Conservation (phyloP, 2,329 filamentous ascomycete species). For the Colletotrichum musae region DNA sequence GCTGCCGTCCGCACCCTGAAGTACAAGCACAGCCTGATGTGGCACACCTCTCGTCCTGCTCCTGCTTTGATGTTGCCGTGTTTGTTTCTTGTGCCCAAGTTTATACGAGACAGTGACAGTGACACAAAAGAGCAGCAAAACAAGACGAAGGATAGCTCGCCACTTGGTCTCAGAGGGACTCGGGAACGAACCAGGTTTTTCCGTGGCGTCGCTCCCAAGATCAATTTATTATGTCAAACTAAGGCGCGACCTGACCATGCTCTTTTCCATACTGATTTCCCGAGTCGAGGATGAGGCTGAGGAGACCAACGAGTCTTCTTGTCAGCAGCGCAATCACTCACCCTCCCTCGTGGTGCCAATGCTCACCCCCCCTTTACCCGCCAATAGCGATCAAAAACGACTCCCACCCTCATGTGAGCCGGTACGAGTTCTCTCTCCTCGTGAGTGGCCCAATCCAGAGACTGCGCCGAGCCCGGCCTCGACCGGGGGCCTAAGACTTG, state of each 20-base stretch:
- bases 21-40: slow-evolving; percentile 20
- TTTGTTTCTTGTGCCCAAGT: neutral
- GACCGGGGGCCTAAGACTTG: slow-evolving; percentile 24
- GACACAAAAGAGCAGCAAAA: neutral
- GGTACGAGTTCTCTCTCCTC: slow-evolving; percentile 5
- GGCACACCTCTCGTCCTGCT: neutral
- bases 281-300: slow-evolving; percentile 3
- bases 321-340: neutral
- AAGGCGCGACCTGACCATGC: neutral
- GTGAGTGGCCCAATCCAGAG: slow-evolving; percentile 5
- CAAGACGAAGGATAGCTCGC: neutral
- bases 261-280: too few relatives aligned
- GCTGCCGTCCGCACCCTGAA: slow-evolving; percentile 13
- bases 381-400: slow-evolving; percentile 2
- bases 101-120: slow-evolving; percentile 1
- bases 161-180: neutral
- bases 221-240: neutral
- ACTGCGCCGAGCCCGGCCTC: slow-evolving; percentile 12
- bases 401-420: slow-evolving; percentile 4
- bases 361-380: neutral
- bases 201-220: neutral
- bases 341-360: neutral
- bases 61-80: neutral
- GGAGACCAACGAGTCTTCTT: neutral
- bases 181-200: neutral